Percentiles rank a stretch among this genome's conserved stretches.
Evolutionary conservation across 768 basidiomycete species (phyloP).

Genomic region (Boletus vinaceobasis): DNA sequence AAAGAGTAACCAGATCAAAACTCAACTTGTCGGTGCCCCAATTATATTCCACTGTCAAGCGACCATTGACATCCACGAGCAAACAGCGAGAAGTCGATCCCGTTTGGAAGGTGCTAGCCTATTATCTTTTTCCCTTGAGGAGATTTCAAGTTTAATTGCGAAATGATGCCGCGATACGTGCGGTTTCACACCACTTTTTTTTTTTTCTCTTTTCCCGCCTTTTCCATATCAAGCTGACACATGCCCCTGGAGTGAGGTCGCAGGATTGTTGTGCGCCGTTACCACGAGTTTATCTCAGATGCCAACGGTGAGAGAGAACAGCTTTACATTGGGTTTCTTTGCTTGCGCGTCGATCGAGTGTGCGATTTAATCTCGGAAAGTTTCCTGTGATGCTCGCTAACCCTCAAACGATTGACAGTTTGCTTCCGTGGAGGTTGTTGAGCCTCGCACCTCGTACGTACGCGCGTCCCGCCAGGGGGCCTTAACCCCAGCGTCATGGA

Average conservation of each 20-base stretch:
- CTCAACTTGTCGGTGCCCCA: constrained; percentile 3
- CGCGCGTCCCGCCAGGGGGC: constrained; percentile 6
- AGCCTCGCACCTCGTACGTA: constrained; percentile 10
- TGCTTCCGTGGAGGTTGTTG: constrained; percentile 9
- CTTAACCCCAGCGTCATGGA: neutral
- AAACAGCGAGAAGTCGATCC: constrained; percentile 15
- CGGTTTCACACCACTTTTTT: constrained; percentile 16
- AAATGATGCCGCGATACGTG: constrained; percentile 18
- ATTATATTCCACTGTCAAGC: constrained; percentile 5
- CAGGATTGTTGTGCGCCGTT: constrained; percentile 24
- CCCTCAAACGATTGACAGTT: constrained; percentile 5
- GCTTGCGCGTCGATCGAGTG: constrained; percentile 25
- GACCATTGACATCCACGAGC: constrained; percentile 10
- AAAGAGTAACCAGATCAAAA: constrained; percentile 10
- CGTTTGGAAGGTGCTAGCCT: constrained; percentile 22
- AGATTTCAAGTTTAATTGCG: constrained; percentile 14
- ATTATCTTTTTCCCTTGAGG: constrained; percentile 17
- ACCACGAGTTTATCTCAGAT: constrained; percentile 32
- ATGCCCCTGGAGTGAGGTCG: constrained; percentile 24
- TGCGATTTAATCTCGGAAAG: constrained; percentile 22
- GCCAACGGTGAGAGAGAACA: constrained; percentile 16
- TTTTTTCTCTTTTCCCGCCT: neutral
- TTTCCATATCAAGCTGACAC: constrained; percentile 15
- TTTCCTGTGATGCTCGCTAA: constrained; percentile 8
- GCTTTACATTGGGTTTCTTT: constrained; percentile 3